phyloP scores from a whole-genome alignment of 768 basidiomycete species.

The Pisolithus marmoratus region DNA sequence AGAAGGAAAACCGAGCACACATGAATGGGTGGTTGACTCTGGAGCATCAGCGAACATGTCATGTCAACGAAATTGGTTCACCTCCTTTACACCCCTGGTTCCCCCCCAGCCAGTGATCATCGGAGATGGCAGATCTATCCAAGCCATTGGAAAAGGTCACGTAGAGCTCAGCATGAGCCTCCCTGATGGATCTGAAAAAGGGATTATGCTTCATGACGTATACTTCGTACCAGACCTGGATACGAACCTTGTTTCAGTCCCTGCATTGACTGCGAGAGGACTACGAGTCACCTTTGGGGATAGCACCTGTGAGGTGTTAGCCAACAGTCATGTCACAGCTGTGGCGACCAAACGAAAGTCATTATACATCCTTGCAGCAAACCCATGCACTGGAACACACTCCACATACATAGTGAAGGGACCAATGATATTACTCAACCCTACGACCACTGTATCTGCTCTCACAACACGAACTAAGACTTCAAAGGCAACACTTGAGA shows the following conservation, averaged over 20 bases:
- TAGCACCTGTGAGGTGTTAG: not conserved
- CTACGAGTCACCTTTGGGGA: not conserved
- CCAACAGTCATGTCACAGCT: not conserved
- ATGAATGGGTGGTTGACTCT: no score
- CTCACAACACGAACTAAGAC: not conserved
- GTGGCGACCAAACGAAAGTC: not conserved
- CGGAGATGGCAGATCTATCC: not conserved
- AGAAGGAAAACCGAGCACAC: no score
- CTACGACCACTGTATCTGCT: not conserved
- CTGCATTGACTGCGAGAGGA: slow-evolving; percentile 1
- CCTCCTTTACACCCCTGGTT: not conserved
- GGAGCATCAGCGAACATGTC: not conserved
- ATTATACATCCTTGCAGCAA: slow-evolving; percentile 2
- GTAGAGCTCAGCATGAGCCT: not conserved
- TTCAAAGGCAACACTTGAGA: not conserved
- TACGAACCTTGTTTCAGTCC: slow-evolving; percentile 15
- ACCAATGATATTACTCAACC: not conserved
- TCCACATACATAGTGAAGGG: not conserved
- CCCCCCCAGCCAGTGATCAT: not conserved
- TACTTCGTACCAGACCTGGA: slow-evolving; percentile 4
- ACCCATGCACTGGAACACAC: not conserved
- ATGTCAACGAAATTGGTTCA: not conserved
- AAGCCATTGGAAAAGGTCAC: not conserved
- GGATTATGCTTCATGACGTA: slow-evolving; percentile 1
- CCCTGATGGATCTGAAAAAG: not conserved